These are phyloP conservation scores for Lactifluus rugatus DNA, from an alignment of 768 basidiomycete species.

Conservation along the genomic window DNA sequence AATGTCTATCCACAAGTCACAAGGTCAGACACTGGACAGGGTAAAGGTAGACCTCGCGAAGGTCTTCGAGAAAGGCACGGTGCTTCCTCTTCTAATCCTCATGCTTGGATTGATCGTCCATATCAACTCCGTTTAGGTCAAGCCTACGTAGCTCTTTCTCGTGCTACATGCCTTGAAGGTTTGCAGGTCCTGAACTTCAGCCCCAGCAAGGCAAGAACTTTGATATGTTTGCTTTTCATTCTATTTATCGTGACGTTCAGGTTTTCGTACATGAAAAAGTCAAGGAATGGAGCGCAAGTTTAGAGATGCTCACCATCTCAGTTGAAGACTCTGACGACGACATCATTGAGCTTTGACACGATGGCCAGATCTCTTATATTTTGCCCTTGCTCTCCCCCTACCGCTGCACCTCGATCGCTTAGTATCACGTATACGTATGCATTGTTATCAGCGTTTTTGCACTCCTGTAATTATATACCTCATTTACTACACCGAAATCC, in stretches of 20 bases:
- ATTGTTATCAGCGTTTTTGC: background rate
- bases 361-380: background rate
- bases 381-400: background rate
- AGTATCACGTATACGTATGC: background rate
- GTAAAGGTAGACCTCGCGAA: slow-evolving; percentile 90
- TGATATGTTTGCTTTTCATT: background rate
- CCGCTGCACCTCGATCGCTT: background rate
- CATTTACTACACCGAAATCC: background rate
- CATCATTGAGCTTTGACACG: background rate
- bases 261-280: slow-evolving; percentile 37
- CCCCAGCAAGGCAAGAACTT: slow-evolving; percentile 46
- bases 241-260: background rate
- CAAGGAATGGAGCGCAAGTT: slow-evolving; percentile 57
- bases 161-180: slow-evolving; percentile 77
- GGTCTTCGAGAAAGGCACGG: slow-evolving; percentile 83
- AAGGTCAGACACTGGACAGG: slow-evolving; percentile 91
- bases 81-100: background rate
- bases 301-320: slow-evolving; percentile 39
- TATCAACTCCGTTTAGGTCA: slow-evolving; percentile 43
- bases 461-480: background rate
- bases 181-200: slow-evolving; percentile 80
- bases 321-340: slow-evolving; percentile 1
- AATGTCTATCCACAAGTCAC: slow-evolving; percentile 97
- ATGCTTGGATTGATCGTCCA: background rate
- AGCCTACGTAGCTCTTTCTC: slow-evolving; percentile 86